Conservation (phyloP, 768 basidiomycete genomes). For the Boletus pseudo-olivaceus region DNA sequence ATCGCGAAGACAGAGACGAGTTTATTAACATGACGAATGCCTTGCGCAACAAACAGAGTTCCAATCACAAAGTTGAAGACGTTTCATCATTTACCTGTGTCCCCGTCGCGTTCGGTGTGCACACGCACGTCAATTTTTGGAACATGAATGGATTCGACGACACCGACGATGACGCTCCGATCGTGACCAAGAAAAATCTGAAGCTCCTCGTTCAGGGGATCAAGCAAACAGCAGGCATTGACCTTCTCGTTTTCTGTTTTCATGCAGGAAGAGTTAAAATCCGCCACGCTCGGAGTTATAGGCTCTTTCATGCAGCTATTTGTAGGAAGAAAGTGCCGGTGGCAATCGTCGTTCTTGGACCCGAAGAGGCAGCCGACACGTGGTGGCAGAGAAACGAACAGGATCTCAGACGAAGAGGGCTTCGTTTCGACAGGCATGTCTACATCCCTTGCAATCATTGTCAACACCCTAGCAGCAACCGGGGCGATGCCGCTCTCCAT, state of each 20-base stretch:
- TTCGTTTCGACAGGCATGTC: constrained; percentile 28
- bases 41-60: neutral
- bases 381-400: constrained; percentile 32
- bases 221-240: constrained; percentile 10
- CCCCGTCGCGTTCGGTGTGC: constrained; percentile 1
- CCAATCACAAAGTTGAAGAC: neutral
- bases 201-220: constrained; percentile 15
- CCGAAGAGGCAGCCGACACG: constrained; percentile 20
- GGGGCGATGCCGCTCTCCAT: neutral
- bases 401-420: constrained; percentile 9
- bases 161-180: neutral
- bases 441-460: constrained; percentile 15
- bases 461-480: neutral
- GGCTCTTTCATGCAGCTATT: constrained; percentile 29
- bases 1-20: constrained; percentile 11
- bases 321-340: constrained; percentile 31
- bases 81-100: neutral
- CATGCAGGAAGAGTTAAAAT: constrained; percentile 21
- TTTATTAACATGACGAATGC: constrained; percentile 5
- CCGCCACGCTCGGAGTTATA: constrained; percentile 25
- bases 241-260: constrained; percentile 30
- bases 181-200: constrained; percentile 14
- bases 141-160: constrained; percentile 13
- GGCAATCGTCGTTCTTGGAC: constrained; percentile 30
- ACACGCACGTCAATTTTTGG: constrained; percentile 20